Base-by-base conservation (phyloP, 352 stramenopile species). In the Pythium dissimile region DNA sequence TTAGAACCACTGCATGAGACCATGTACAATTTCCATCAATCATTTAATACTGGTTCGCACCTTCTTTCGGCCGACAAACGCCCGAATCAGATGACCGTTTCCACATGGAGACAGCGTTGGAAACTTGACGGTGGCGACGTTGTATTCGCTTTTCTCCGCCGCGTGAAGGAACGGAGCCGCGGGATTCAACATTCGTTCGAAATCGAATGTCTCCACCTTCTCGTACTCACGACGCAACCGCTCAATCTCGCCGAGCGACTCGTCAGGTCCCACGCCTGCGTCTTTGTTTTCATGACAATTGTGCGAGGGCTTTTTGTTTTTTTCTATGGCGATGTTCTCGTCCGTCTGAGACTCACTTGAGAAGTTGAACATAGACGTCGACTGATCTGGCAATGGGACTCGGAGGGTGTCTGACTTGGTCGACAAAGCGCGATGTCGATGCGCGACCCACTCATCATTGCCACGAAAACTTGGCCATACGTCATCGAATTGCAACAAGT, bases 181-280 rank as follows among this genome's bases (percentile, higher is more conserved):
- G 12, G 79, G 79, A 37, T 79, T 73, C 3, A 89, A 67, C 2
- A 89, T 56, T 27, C 52, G 53, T 31, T 77, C 62, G 31, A 87
- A 89, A 47, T 81, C 69, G 26, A 87, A 86, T 20, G 39, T 46
- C 18, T 73, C 56, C 60, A 85, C 75, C n/a, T 66, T 59, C 43
- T 69, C 65, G 27, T 71, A 67, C 42, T 64, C 54, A 20, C 27
- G 49, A 23, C 54, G 42, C 24, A 72, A 38, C 24, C 46, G 34
- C 8, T 59, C 64, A 6, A 60, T 24, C 15, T 62, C 52, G 1
- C 49, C 30, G 1, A 47, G 16, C 1, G 51, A 11, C 15, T 58
- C 43, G 1, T 46, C 34, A 7, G n/a, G n/a, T 30, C 32, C 44
- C 9, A 26, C 20, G 11, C 26, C 38, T 18, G 21, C 11, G 15